Base-by-base conservation (phyloP, 208 protist species). In the Acanthamoeba lenticulata region DNA sequence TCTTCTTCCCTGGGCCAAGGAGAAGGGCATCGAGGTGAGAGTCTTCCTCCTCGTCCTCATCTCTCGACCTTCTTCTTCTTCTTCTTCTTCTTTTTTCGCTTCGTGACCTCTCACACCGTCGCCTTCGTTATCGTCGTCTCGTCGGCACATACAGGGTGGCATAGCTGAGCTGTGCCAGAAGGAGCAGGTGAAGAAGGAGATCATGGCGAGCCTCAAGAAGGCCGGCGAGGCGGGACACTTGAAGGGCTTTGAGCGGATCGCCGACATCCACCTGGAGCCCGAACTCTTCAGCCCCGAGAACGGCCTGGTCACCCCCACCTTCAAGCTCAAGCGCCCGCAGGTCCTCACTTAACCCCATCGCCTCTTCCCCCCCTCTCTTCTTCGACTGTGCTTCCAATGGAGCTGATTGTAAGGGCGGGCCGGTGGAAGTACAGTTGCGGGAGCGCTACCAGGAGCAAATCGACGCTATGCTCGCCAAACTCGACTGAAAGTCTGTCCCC, bases 241-340 rank as follows among this genome's bases (percentile, higher is more conserved):
- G 36, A 74, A 93, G 13, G 94, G 95, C 27, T 98, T 97, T 44
- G 95, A 98, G 89, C 79, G 81, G 44, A n/a, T 96, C 40, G 95
- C 93, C 65, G 69, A 74, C 19, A 83, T 98, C 5, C 36, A 97
- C 57, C 49, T 97, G 5, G 86, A 95, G 34, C 34, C 27, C n/a
- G 79, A 96, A 13, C 34, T 45, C 15, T 98, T 98, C 79, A 90
- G 79, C 24, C 67, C 96, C 32, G 96, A 98, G 38, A 98, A 98
- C 93, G 91, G 96, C 32, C 42, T 97, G 1, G 40, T 98, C 44
- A 98, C 98, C 11, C 97, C 98, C 67, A 98, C 98, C 44, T 98
- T 98, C 95, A 98, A 98, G 96, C 91, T 97, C 42, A 95, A 95
- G 67, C 67, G 97, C 29, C 88, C 88, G 0, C 81, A 90, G 81